phyloP scores from a whole-genome alignment of 2,329 filamentous ascomycete genomes.

The Chaetoscypha palmicola region DNA sequence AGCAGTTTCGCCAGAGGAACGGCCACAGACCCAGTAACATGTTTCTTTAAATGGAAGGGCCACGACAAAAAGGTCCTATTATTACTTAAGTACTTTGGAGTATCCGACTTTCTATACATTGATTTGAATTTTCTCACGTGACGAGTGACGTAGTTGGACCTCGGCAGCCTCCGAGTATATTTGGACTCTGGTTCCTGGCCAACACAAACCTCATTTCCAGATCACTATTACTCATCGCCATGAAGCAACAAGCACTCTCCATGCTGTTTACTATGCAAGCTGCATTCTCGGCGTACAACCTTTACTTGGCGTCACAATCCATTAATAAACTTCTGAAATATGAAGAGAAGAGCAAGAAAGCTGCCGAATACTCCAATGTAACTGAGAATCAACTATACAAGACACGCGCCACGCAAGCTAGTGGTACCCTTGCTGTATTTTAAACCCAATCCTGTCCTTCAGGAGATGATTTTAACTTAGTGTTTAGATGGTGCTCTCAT shows the following conservation, averaged over 20 bases:
- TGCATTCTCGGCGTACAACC: slow-evolving; percentile 36
- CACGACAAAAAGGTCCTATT: no score
- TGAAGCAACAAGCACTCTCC: not conserved
- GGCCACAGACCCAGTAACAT: no score
- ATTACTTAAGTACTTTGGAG: no score
- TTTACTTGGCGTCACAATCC: slow-evolving; percentile 36
- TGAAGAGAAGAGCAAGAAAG: slow-evolving; percentile 38
- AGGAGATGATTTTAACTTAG: not conserved
- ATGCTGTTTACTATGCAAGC: slow-evolving; percentile 35
- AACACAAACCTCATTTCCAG: no score
- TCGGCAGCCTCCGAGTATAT: no score
- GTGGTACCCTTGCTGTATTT: slow-evolving; percentile 34
- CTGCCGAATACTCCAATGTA: slow-evolving; percentile 38
- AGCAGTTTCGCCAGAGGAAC: no score
- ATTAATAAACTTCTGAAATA: slow-evolving; percentile 39
- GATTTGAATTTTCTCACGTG: no score
- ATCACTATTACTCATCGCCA: no score
- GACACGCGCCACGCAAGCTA: slow-evolving; percentile 38
- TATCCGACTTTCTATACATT: no score
- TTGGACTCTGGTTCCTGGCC: no score
- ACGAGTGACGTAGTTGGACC: no score
- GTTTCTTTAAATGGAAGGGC: no score
- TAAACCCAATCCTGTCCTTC: not conserved
- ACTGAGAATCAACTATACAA: slow-evolving; percentile 37
- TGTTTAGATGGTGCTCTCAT: slow-evolving; percentile 14